A percentile compares a stretch with the other conserved stretches of the same genome.
phyloP scores from a whole-genome alignment of 495 filamentous ascomycete genomes.

The Pyronema omphalodes region DNA sequence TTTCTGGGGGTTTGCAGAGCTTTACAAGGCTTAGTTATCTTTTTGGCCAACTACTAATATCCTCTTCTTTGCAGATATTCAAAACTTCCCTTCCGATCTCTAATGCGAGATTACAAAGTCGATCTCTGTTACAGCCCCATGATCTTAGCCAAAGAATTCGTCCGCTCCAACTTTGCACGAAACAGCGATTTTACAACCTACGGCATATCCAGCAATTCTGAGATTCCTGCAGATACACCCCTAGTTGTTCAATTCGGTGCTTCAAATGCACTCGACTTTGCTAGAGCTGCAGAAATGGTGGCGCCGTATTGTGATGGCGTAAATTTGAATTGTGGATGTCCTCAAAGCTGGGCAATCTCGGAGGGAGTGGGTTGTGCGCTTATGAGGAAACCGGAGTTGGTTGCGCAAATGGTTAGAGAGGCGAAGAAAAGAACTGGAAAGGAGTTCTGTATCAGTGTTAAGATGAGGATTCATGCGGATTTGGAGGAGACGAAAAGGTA shows the following conservation, averaged over 20 bases:
- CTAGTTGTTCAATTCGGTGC: conserved; percentile 47
- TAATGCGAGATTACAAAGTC: conserved; percentile 38
- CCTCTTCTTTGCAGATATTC: conserved; percentile 17
- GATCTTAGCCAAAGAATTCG: conserved; percentile 55
- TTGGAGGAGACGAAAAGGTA: conserved; percentile 24
- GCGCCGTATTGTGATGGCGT: conserved; percentile 42
- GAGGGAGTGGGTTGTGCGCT: conserved; percentile 43
- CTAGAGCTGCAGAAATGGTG: conserved; percentile 39
- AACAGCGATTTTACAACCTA: conserved; percentile 31
- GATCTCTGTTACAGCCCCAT: conserved; percentile 53
- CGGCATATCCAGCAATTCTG: neutral
- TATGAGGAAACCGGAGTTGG: conserved; percentile 40
- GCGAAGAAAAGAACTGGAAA: conserved; percentile 28
- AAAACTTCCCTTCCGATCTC: conserved; percentile 43
- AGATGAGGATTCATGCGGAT: conserved; percentile 46
- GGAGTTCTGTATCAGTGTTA: conserved; percentile 39
- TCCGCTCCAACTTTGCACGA: conserved; percentile 37
- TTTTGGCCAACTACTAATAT: too few species aligned
- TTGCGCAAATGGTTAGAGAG: conserved; percentile 39
- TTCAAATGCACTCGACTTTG: conserved; percentile 37
- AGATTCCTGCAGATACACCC: conserved; percentile 24
- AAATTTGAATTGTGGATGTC: conserved; percentile 52
- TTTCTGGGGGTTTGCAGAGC: too few species aligned
- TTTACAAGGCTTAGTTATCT: too few species aligned
- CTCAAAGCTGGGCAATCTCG: conserved; percentile 48